Evolutionary conservation across 495 filamentous ascomycete species (phyloP).

Genomic region (Neurospora sp.): DNA sequence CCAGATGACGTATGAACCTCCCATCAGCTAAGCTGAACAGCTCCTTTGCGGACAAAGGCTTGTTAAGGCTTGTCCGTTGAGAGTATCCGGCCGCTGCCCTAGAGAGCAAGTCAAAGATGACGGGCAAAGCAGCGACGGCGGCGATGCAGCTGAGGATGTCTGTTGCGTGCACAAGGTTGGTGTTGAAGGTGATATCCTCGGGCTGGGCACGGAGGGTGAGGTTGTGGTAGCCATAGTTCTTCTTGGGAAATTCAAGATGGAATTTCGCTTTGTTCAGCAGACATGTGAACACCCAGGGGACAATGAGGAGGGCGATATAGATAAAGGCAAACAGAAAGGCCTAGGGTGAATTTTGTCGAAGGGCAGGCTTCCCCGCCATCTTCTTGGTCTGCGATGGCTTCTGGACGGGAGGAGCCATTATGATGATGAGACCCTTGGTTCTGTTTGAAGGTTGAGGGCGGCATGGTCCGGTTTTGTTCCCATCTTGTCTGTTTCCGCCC

Average conservation of each 20-base stretch:
- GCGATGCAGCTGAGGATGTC: slow-evolving; percentile 1
- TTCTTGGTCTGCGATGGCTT: neutral
- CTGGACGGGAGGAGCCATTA: neutral
- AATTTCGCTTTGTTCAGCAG: neutral
- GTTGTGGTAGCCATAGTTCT: neutral
- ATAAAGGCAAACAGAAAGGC: neutral
- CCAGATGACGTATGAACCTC: neutral
- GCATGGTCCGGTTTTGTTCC: neutral
- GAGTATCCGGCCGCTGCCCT: slow-evolving; percentile 2
- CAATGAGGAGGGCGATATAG: neutral
- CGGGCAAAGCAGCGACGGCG: slow-evolving; percentile 5
- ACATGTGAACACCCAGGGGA: neutral
- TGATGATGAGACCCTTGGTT: neutral
- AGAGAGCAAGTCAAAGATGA: slow-evolving; percentile 7
- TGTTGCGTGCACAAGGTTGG: neutral
- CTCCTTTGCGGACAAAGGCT: slow-evolving; percentile 1
- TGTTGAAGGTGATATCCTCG: neutral
- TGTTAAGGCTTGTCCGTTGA: neutral
- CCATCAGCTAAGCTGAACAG: neutral
- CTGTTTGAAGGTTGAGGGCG: too few relatives aligned
- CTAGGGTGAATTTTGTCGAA: neutral
- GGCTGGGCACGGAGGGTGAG: neutral
- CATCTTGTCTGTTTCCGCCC: neutral
- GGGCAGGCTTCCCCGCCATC: neutral
- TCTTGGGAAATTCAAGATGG: neutral